Base-by-base conservation (phyloP, 225 moss, liverwort and hornwort species). In the Asterella californica region DNA sequence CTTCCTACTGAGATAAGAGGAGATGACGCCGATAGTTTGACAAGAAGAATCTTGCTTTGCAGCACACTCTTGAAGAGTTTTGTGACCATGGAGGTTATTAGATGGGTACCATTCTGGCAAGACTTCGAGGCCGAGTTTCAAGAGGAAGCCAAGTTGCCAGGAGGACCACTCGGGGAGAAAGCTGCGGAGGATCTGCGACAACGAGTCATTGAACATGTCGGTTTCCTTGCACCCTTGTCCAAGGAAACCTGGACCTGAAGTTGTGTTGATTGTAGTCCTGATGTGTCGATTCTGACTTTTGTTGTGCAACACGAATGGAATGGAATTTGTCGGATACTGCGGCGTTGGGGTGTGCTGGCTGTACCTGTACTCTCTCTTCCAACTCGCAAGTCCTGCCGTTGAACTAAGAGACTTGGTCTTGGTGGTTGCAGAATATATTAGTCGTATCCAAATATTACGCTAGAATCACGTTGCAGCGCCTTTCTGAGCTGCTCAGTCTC, bases 381-480 rank as follows among this genome's bases (percentile, higher is more conserved):
- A n/a, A n/a, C n/a, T n/a, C n/a, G n/a, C n/a, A 61, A n/a, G 22
- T 61, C 10, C 9, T n/a, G 21, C n/a, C 3, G 60, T 19, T 61
- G 60, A 61, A 42, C 42, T 57, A 57, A 67, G 15, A 67, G 19
- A 46, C 19, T 70, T 46, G 63, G n/a, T 47, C 70, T 30, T 76
- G 59, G 75, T 71, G 52, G 79, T 54, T 85, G 65, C 97, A 97
- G 97, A 97, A 97, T 73, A 94, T 97, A 79, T 84, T 97, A 91
- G 97, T 97, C 82, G 97, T 97, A 53, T 97, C 97, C 45, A 97
- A 97, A 78, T 97, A 97, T 79, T 97, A 97, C 82, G 93, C 97
- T 50, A 91, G 97, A 85, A 89, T 97, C 82, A 94, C 93, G 15
- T 82, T 97, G 83, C 91, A 79, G 83, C 93, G 97, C 79, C 92